A percentile compares a stretch with the other conserved stretches of the same genome.
These are phyloP conservation scores for Protostelium mycophagum DNA, from an alignment of 78 protist species.

Conservation along the genomic window DNA sequence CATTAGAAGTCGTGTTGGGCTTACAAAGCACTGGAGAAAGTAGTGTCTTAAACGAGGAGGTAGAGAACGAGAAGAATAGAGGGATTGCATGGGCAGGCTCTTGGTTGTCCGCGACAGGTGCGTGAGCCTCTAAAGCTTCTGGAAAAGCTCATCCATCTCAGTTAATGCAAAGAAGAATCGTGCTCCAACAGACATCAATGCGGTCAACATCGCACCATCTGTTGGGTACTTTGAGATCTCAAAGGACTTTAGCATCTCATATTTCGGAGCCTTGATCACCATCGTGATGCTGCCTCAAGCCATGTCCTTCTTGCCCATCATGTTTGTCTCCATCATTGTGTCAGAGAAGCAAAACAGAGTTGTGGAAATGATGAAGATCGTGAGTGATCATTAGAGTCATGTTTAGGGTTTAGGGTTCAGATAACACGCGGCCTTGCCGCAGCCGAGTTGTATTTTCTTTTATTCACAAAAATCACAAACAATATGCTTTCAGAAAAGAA, in stretches of 20 bases:
- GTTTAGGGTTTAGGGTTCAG: no score
- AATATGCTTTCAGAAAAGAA: background rate
- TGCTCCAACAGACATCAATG: background rate
- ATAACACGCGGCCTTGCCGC: no score
- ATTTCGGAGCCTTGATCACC: background rate
- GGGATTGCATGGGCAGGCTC: background rate
- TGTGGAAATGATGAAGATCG: constrained; percentile 1
- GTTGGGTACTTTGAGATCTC: background rate
- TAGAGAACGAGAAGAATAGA: background rate
- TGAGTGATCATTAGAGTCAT: no score
- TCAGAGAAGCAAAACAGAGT: background rate
- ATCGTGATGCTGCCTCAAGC: background rate
- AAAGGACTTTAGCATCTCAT: background rate
- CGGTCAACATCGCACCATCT: background rate
- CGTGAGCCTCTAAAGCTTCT: background rate
- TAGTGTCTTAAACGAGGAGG: background rate
- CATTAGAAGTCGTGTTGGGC: no score
- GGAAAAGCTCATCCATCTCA: background rate
- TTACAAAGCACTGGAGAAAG: background rate
- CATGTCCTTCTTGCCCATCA: background rate
- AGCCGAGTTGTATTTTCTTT: background rate
- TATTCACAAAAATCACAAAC: background rate
- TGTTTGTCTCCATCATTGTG: background rate
- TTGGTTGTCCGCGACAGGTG: background rate
- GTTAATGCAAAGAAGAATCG: background rate